Base-by-base conservation (phyloP, 768 basidiomycete species). In the Russula earlei region DNA sequence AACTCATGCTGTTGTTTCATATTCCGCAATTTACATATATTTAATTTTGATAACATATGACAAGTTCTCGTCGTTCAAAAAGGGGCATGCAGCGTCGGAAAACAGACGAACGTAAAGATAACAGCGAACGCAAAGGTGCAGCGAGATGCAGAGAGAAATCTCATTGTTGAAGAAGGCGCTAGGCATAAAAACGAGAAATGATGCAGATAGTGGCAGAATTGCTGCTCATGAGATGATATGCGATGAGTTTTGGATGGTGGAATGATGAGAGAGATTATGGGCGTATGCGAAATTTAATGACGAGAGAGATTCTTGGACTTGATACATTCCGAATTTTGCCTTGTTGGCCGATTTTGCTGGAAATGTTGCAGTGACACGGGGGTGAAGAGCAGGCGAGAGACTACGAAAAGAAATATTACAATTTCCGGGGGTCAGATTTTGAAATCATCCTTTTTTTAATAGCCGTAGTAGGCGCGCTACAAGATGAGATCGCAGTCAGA, bases 401-500 rank as follows among this genome's bases (percentile, higher is more conserved):
- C 52, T 47, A 57, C 38, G 44, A 34, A 37, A 51, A 57, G 36
- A 50, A 58, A 60, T 52, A 60, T 48, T 45, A 47, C 54, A 47
- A 56, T 47, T 57, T 58, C 56, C 38, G 41, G n/a, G 34, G 22
- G 50, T 58, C 55, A 56, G 45, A 43, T 52, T 41, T 52, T 50
- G 9, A 33, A 33, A 38, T 25, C 49, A 29, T 29, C 27, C 47
- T 45, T 27, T n/a, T 27, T 58, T 60, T 51, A 62, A 52, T 62
- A 62, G 47, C 81, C 81, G 62, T 83, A 83, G 66, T 83, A 83
- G 54, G 81, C 81, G 58, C 81, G 81, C 80, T 81, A 67, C 29
- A 34, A 52, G 27, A 63, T 63, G 46, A 63, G 22, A 55, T 64
- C 52, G 65, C 52, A 48, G 52, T 46, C 37, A 49, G 44, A 37